These are phyloP conservation scores for Fusarium sp. DNA, from an alignment of 2,329 filamentous ascomycete genomes.

Conservation along the genomic window DNA sequence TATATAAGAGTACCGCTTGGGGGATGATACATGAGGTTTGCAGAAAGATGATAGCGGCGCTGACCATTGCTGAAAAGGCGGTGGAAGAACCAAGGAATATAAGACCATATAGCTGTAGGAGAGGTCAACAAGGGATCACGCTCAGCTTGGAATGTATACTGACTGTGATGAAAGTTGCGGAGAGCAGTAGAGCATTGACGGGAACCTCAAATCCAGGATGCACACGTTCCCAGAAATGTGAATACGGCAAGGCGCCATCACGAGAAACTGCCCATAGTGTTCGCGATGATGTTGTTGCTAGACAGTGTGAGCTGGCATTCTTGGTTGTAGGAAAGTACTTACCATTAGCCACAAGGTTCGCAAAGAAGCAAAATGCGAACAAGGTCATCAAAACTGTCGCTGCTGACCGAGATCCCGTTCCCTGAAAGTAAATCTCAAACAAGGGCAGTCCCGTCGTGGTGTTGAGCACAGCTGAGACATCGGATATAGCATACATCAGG, in stretches of 20 bases:
- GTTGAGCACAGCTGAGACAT: slow-evolving; percentile 32
- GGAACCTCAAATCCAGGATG: slow-evolving; percentile 44
- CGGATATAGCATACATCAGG: slow-evolving; percentile 31
- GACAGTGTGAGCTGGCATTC: fast-evolving
- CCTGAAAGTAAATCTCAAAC: slow-evolving; percentile 42
- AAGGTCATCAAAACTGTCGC: slow-evolving; percentile 35
- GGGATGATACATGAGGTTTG: slow-evolving; percentile 46
- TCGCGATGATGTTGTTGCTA: slow-evolving; percentile 39
- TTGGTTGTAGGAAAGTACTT: fast-evolving
- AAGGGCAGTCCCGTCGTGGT: slow-evolving; percentile 32
- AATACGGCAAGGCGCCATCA: slow-evolving; percentile 46
- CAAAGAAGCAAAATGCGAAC: slow-evolving; percentile 43
- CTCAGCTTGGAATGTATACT: background rate
- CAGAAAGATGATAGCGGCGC: slow-evolving; percentile 45
- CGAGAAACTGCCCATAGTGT: slow-evolving; percentile 44
- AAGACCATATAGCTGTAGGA: slow-evolving; percentile 44
- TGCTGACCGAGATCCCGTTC: slow-evolving; percentile 23
- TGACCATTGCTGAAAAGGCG: slow-evolving; percentile 47
- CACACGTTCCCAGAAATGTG: slow-evolving; percentile 41
- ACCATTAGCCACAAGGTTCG: slow-evolving; percentile 38
- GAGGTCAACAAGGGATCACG: no score
- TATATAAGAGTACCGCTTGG: slow-evolving; percentile 44
- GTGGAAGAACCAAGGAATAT: slow-evolving; percentile 50
- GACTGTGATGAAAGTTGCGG: slow-evolving; percentile 26
- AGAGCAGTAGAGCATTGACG: slow-evolving; percentile 43